phyloP scores from a whole-genome alignment of 2,329 filamentous ascomycete genomes.

The Claviceps sp. region DNA sequence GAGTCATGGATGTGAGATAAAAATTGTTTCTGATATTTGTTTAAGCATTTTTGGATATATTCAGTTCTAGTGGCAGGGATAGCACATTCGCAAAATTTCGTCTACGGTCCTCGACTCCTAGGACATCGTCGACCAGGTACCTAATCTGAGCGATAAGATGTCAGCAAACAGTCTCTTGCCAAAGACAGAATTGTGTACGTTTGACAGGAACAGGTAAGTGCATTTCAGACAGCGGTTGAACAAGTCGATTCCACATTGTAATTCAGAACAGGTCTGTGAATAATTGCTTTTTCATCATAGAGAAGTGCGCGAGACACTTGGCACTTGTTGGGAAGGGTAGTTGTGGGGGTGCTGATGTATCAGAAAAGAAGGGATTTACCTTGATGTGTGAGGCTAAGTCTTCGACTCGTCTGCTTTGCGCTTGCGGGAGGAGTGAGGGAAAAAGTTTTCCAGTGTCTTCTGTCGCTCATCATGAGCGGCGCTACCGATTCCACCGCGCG shows the following conservation, averaged over 20 bases:
- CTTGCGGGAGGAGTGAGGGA: slow-evolving; percentile 31
- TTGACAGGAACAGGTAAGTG: background rate
- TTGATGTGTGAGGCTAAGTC: slow-evolving; percentile 5
- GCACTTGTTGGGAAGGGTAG: slow-evolving; percentile 5
- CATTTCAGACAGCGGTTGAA: slow-evolving; percentile 71
- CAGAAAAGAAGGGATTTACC: slow-evolving; percentile 23
- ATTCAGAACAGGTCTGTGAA: slow-evolving; percentile 82
- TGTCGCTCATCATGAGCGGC: slow-evolving; percentile 63
- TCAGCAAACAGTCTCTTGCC: background rate
- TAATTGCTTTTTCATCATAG: slow-evolving; percentile 55
- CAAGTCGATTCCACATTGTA: slow-evolving; percentile 54
- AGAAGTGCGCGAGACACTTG: background rate
- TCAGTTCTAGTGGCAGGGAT: background rate
- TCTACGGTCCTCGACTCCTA: background rate
- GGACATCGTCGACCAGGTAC: background rate
- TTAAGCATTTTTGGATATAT: background rate
- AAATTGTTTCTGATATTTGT: too few species aligned
- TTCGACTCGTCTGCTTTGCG: slow-evolving; percentile 1
- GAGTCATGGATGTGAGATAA: too few species aligned
- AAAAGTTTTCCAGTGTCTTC: slow-evolving; percentile 64
- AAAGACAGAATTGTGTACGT: background rate
- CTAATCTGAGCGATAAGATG: background rate
- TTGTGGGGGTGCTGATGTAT: background rate
- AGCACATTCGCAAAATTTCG: background rate
- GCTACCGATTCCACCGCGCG: slow-evolving; percentile 70